phyloP scores from a whole-genome alignment of 129 eudicot species.

The Scalesia atractyloides region DNA sequence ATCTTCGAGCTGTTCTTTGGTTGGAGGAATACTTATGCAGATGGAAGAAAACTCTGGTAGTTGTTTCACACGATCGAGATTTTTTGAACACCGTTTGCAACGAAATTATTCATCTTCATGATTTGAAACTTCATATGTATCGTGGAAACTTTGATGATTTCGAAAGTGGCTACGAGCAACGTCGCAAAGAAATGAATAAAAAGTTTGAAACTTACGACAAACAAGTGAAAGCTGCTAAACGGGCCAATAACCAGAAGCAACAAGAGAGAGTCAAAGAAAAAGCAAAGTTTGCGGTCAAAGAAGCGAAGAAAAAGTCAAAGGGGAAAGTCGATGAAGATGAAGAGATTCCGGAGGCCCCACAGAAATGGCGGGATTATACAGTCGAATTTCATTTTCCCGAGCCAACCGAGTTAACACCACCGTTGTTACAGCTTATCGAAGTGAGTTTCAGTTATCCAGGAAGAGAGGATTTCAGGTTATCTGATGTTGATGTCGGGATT shows the following conservation, averaged over 20 bases:
- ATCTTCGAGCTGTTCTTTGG: constrained; percentile 14
- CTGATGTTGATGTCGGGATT: constrained; percentile 13
- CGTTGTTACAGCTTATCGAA: constrained; percentile 9
- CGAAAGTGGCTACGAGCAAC: constrained; percentile 13
- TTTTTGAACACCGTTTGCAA: constrained; percentile 7
- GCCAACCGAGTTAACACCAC: constrained; percentile 14
- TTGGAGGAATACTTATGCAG: constrained; percentile 15
- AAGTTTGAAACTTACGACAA: constrained; percentile 3
- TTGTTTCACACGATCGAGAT: constrained; percentile 12
- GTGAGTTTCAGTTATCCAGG: constrained; percentile 12
- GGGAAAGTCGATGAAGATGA: constrained; percentile 10
- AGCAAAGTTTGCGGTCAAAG: not conserved
- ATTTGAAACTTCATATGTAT: constrained; percentile 7
- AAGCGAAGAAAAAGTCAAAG: constrained; percentile 9
- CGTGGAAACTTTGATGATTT: constrained; percentile 12
- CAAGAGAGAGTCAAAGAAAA: constrained; percentile 10
- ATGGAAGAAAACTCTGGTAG: constrained; percentile 13
- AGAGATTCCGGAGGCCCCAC: constrained; percentile 1
- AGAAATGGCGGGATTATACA: constrained; percentile 8
- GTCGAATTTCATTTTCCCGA: constrained; percentile 13
- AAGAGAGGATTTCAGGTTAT: constrained; percentile 11
- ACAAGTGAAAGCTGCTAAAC: constrained; percentile 12
- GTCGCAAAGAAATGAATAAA: constrained; percentile 10
- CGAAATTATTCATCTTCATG: constrained; percentile 7
- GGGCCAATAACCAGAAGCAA: constrained; percentile 4